Evolutionary conservation across 129 eudicot species (phyloP).

Genomic region (Arctium minus): DNA sequence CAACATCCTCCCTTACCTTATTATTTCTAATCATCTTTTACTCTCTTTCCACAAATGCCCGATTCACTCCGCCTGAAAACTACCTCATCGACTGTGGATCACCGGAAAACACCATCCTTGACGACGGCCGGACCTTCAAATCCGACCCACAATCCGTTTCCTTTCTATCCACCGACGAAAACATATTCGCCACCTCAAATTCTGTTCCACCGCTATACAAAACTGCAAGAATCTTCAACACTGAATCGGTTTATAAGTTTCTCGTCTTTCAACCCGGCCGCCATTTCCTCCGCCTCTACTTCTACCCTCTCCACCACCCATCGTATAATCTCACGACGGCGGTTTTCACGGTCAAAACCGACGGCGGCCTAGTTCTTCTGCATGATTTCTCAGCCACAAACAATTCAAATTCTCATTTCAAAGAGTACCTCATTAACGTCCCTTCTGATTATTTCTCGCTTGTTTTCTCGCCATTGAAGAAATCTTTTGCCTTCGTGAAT

Average conservation of each 20-base stretch:
- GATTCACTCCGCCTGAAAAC: conserved; percentile 64
- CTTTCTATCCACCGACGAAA: conserved; percentile 68
- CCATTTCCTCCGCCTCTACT: conserved; percentile 75
- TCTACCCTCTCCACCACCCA: conserved; percentile 65
- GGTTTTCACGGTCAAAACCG: conserved; percentile 66
- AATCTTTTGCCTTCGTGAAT: conserved; percentile 75
- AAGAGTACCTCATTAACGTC: conserved; percentile 77
- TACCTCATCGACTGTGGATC: conserved; percentile 86
- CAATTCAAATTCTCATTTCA: conserved; percentile 30
- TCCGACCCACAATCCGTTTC: conserved; percentile 84
- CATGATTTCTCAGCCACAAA: conserved; percentile 64
- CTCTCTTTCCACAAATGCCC: background rate
- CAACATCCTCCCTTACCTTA: background rate
- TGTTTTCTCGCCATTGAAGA: conserved; percentile 65
- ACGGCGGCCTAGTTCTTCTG: conserved; percentile 53
- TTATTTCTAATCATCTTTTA: background rate
- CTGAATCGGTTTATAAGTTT: conserved; percentile 69
- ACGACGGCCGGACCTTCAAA: conserved; percentile 81
- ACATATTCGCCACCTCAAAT: conserved; percentile 45
- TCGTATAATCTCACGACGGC: conserved; percentile 59
- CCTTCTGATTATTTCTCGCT: conserved; percentile 64
- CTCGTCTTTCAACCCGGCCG: conserved; percentile 61
- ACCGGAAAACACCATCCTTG: conserved; percentile 50
- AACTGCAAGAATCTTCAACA: conserved; percentile 68
- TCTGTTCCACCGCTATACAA: conserved; percentile 51